Conservation (phyloP, 2,329 filamentous ascomycete genomes). For the Paracorniculantispora psalliotae region DNA sequence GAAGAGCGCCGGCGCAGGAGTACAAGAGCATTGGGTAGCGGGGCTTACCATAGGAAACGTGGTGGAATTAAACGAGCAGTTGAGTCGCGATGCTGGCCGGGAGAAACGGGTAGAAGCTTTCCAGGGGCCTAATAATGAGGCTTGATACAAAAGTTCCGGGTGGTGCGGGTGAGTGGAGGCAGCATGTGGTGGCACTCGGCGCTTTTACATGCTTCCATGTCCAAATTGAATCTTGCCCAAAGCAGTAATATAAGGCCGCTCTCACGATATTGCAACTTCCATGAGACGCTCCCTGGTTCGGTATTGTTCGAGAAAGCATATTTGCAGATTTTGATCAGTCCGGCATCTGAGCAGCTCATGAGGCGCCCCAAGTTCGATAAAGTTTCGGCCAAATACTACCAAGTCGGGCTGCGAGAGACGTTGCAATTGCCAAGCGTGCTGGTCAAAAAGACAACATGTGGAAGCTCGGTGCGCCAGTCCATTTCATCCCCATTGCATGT, state of each 20-base stretch:
- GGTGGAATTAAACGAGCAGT: neutral
- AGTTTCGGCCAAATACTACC: neutral
- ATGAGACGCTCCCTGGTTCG: neutral
- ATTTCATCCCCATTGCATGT: no score
- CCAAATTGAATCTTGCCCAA: neutral
- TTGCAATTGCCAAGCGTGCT: no score
- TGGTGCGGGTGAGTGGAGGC: conserved; percentile 5
- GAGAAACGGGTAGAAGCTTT: neutral
- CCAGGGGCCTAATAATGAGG: neutral
- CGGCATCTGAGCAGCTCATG: neutral
- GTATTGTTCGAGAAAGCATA: neutral
- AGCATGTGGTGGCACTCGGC: neutral
- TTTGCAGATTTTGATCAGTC: neutral
- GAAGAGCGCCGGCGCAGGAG: no score
- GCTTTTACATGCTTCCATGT: neutral
- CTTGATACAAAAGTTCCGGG: conserved; percentile 2
- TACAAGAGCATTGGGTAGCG: no score
- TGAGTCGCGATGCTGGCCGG: neutral
- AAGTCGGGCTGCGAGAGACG: no score
- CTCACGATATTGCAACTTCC: neutral
- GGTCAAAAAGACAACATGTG: no score
- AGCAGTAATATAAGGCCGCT: conserved; percentile 1
- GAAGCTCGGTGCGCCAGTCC: no score
- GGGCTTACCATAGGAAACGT: neutral
- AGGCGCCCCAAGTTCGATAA: neutral